Percentiles rank a stretch among this genome's conserved stretches.
Evolutionary conservation across 1,284 basidiomycete species (phyloP).

Genomic region (Sporisorium reilianum): DNA sequence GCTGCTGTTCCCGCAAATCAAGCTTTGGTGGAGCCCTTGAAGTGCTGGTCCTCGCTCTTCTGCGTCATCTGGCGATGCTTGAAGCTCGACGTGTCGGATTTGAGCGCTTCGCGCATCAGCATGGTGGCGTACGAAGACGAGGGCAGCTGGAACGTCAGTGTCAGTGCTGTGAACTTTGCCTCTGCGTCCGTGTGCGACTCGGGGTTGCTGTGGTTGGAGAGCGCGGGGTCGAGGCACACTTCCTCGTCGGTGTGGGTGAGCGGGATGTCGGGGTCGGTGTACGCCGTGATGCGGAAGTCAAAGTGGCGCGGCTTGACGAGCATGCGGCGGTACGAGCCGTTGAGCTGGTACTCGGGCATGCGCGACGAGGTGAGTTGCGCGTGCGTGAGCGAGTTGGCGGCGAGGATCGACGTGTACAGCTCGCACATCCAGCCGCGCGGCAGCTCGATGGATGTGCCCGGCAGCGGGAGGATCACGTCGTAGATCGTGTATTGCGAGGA

Average conservation of each 20-base stretch:
- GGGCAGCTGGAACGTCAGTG: conserved; percentile 61
- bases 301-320: conserved; percentile 85
- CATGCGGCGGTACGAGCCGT: conserved; percentile 92
- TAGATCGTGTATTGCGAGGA: conserved; percentile 80
- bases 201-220: not conserved
- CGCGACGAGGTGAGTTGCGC: conserved; percentile 79
- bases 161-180: conserved; percentile 54
- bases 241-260: conserved; percentile 96
- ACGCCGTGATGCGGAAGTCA: conserved; percentile 83
- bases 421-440: conserved; percentile 85
- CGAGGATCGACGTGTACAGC: conserved; percentile 83
- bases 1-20: not conserved
- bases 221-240: conserved; percentile 72
- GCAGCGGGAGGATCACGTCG: conserved; percentile 94
- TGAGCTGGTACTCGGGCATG: conserved; percentile 81
- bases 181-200: not conserved
- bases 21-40: conserved; percentile 21
- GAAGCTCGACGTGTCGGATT: conserved; percentile 61
- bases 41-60: conserved; percentile 53
- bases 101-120: conserved; percentile 65
- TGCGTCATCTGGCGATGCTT: conserved; percentile 56
- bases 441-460: conserved; percentile 90
- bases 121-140: conserved; percentile 67
- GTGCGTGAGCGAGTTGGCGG: conserved; percentile 86
- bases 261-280: conserved; percentile 91